Base-by-base conservation (phyloP, 23 red algal species). In the Porphyridium purpureum region DNA sequence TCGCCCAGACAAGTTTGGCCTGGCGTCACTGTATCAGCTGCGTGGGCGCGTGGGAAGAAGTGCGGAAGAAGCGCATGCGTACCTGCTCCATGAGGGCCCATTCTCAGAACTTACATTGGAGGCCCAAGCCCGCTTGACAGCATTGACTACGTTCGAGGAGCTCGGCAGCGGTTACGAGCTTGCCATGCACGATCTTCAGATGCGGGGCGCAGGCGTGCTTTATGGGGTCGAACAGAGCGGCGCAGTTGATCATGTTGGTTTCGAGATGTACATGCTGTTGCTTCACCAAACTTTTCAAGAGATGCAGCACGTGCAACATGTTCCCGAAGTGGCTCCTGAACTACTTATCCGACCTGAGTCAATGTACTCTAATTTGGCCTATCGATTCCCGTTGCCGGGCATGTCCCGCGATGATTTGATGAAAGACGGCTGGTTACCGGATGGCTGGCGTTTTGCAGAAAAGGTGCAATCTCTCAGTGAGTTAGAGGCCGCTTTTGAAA, bases 1-100 rank as follows among this genome's bases (percentile, higher is more conserved):
- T 7, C 63, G 71, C 49, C 75, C 90, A 0, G 60, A 47, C 2
- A 52, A 56, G 32, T 86, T 98, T 60, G 90, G 90, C 27, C 36
- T 98, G 15, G 73, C 90, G 14, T 80, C 85, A 59, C 57, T 98
- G 42, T 74, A 98, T 59, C 90, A 98, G 64, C 63, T 98, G 60
- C 80, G 90, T 15, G 90, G 90, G 32, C 72, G 90, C 52, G 90
- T 98, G 7, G 90, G 90, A 21, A 70, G 90, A 28, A 35, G 61
- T 24, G 35, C 62, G 22, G 33, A 73, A 33, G 79, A 98, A 36
- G 79, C 76, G 31, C 81, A 81, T 49, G 66, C 73, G 1, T 80
- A 58, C 57, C 50, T 75, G 5, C 38, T 93, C 52, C 74, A 75
- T 31, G 24, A 57, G 1, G 53, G 24, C 3, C 3, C 3, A 7